Base-by-base conservation (phyloP, 805 yeast species). In the Yamadazyma endophytica region DNA sequence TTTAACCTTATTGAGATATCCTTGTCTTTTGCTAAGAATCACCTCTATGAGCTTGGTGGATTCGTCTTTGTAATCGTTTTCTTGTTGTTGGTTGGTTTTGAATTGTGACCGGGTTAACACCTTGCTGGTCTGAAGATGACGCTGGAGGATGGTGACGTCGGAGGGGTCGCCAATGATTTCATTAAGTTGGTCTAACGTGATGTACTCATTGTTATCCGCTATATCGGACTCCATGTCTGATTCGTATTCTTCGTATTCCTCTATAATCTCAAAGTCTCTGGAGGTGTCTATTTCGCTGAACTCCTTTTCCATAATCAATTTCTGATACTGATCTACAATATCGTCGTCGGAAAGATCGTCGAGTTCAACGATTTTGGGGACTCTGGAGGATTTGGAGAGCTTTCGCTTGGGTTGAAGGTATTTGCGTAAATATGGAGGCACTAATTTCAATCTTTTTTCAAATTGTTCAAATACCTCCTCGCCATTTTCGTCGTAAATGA, bases 251-350 rank as follows among this genome's bases (percentile, higher is more conserved):
- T 25, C 20, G 9, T 39, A 36, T 1, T 45, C 56, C 6, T 40
- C 50, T 23, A 40, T 39, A 26, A 52, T 54, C 13, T 47, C 56
- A 12, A 47, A 61, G 26, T 64, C 67, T 7, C 43, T 41, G 5
- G 61, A 58, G 24, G 47, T 52, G 34, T 69, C 74, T 13, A 51
- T 40, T 16, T 68, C 74, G 12, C 69, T 56, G 4, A 62, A 43
- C 23, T 39, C 45, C 6, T 47, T 50, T n/a, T 37, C 52, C 31
- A 21, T 33, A 21, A 68, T 40, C 5, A 64, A 37, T 4, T 39
- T 33, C 18, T 44, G 38, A 33, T 57, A 57, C 15, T 52, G 44
- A 1, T 41, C 36, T 7, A 30, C 28, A 2, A 55, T n/a, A 19
- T 49, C 39, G 2, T 48, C 52, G 7, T 49, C 48, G 1, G 41